These are phyloP conservation scores for Tephrocybe sp. DNA, from an alignment of 768 basidiomycete species.

Conservation along the genomic window DNA sequence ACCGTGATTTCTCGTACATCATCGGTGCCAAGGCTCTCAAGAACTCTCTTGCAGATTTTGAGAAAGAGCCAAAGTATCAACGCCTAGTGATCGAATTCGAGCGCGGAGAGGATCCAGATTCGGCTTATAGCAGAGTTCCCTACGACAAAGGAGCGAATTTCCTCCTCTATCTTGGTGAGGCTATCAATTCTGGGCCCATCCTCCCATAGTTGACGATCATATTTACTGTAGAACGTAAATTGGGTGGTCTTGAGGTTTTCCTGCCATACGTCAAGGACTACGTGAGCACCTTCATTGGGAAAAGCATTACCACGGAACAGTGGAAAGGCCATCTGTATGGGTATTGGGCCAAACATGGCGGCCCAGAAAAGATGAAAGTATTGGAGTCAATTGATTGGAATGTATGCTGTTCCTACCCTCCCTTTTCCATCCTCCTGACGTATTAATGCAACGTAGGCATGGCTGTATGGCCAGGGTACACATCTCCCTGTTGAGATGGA, in stretches of 20 bases:
- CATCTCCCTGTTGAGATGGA: constrained; percentile 69
- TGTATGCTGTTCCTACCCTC: constrained; percentile 35
- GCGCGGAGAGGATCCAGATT: constrained; percentile 72
- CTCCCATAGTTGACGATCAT: neutral
- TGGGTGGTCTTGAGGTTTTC: constrained; percentile 83
- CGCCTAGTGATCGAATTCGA: constrained; percentile 74
- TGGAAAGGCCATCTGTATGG: constrained; percentile 79
- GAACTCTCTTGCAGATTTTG: constrained; percentile 65
- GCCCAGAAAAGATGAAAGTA: constrained; percentile 56
- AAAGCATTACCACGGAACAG: constrained; percentile 77
- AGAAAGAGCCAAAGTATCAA: constrained; percentile 68
- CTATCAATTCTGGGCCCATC: neutral
- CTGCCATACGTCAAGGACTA: constrained; percentile 83
- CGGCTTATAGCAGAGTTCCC: constrained; percentile 70
- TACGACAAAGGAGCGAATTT: constrained; percentile 92
- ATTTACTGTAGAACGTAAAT: constrained; percentile 48
- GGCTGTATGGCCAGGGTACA: constrained; percentile 79
- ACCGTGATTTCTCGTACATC: constrained; percentile 77
- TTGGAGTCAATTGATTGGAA: constrained; percentile 77
- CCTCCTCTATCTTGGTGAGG: constrained; percentile 75
- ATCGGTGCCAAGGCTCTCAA: constrained; percentile 69
- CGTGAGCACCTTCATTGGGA: constrained; percentile 73
- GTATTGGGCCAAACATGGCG: constrained; percentile 61
- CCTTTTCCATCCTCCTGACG: neutral
- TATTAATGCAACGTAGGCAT: constrained; percentile 43